These are phyloP conservation scores for Sporisorium scitamineum DNA, from an alignment of 1,284 basidiomycete species.

Conservation along the genomic window DNA sequence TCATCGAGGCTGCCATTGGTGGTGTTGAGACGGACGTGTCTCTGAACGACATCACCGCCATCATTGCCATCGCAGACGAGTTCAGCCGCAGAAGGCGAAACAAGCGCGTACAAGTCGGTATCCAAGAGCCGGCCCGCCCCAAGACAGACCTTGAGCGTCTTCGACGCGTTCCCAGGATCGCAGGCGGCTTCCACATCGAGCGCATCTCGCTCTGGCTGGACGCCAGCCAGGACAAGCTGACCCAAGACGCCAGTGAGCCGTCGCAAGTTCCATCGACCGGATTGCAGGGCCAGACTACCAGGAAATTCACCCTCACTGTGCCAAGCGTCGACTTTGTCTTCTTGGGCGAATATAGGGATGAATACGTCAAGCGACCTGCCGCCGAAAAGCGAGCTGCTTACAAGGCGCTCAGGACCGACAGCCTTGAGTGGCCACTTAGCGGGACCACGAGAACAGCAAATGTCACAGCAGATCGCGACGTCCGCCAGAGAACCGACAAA, in stretches of 20 bases:
- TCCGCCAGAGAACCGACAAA: slow-evolving; percentile 13
- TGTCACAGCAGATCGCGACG: neutral
- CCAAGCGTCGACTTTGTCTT: slow-evolving; percentile 46
- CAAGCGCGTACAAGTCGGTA: slow-evolving; percentile 21
- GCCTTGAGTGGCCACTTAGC: slow-evolving; percentile 54
- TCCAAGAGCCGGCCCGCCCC: slow-evolving; percentile 25
- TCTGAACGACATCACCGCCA: slow-evolving; percentile 29
- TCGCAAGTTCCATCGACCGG: neutral
- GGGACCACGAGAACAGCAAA: neutral
- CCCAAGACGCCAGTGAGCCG: neutral
- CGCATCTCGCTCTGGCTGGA: slow-evolving; percentile 49
- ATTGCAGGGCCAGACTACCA: neutral
- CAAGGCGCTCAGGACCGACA: slow-evolving; percentile 53
- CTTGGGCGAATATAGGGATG: slow-evolving; percentile 53
- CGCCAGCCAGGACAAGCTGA: slow-evolving; percentile 19
- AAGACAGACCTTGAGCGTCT: slow-evolving; percentile 32
- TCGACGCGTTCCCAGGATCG: slow-evolving; percentile 38
- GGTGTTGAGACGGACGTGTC: slow-evolving; percentile 45
- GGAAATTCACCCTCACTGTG: slow-evolving; percentile 43
- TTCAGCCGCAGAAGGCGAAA: slow-evolving; percentile 21
- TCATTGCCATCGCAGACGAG: slow-evolving; percentile 25
- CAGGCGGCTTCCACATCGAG: slow-evolving; percentile 41
- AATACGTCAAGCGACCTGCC: slow-evolving; percentile 48
- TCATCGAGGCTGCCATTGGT: slow-evolving; percentile 46
- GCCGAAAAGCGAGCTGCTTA: slow-evolving; percentile 53